Evolutionary conservation across 345 rosid genomes (phyloP), one percentile per base, ranked within the genome.

Genomic region (Reutealis trisperma): DNA sequence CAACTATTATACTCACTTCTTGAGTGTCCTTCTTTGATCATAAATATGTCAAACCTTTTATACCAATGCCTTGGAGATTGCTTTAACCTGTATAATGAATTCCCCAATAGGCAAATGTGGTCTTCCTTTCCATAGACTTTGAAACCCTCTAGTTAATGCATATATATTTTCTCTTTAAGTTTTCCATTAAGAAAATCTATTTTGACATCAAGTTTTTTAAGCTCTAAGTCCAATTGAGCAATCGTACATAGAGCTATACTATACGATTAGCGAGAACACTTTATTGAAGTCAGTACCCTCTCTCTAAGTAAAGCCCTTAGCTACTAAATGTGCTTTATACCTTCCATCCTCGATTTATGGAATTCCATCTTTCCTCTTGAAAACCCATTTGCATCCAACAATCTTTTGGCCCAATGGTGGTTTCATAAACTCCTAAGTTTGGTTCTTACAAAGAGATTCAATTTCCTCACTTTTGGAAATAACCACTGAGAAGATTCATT

Each of bases 201-300:
- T 21, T 67, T 67, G 1, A 67, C 22, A 44, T 67, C 71, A 24
- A 37, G 30, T 7, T 67, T 2, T 18, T 67, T 19, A 2, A 64
- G 21, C 69, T 64, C 22, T 64, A 37, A 18, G 19, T 64, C 55
- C 5, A 51, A 51, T 51, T 4, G 21, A n/a, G 8, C 12, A 13
- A 37, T 10, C 61, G 2, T 25, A 1, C 12, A 70, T 70, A 4
- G 61, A 49, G 9, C 34, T 51, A 22, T 70, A 41, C 30, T 24
- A 49, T 25, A 70, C 37, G 1, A 70, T 2, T 4, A 52, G 37
- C 2, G 37, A 51, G 9, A 70, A 70, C 0, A 70, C 61, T 14
- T 70, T 61, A 70, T 70, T 30, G 11, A 10, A 70, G 42, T 70
- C 41, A 19, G 51, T 22, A 49, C 42, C 73, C n/a, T 70, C 73